Evolutionary conservation across 2,329 filamentous ascomycete species (phyloP).

Genomic region (Fusarium multiceps): DNA sequence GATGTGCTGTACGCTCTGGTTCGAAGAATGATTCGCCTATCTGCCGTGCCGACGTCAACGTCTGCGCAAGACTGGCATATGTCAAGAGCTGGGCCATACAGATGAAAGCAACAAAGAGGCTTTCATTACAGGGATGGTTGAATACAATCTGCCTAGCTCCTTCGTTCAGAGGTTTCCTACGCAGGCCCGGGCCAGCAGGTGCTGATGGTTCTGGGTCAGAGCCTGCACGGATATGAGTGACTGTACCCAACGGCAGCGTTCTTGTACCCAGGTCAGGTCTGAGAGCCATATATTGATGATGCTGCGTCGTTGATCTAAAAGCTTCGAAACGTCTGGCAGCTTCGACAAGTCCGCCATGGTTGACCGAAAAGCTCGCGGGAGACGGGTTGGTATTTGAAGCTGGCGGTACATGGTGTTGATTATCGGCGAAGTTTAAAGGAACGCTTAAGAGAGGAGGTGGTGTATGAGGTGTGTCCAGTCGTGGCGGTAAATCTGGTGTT

Average conservation of each 20-base stretch:
- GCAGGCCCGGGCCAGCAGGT: slow-evolving; percentile 20
- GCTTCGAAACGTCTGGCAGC: slow-evolving; percentile 41
- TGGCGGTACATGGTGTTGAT: not conserved
- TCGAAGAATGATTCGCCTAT: slow-evolving; percentile 40
- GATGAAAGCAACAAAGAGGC: slow-evolving; percentile 41
- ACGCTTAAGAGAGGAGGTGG: slow-evolving; percentile 23
- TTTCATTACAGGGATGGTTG: slow-evolving; percentile 43
- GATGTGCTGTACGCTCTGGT: slow-evolving; percentile 35
- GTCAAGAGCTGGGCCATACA: slow-evolving; percentile 43
- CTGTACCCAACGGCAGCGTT: slow-evolving; percentile 31
- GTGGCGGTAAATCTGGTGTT: slow-evolving; percentile 42
- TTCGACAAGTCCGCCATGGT: slow-evolving; percentile 42
- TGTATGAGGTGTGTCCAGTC: slow-evolving; percentile 42
- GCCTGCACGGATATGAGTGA: slow-evolving; percentile 38
- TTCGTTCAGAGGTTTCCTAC: slow-evolving; percentile 42
- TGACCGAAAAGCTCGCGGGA: slow-evolving; percentile 23
- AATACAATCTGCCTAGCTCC: slow-evolving; percentile 42
- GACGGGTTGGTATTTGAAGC: not conserved
- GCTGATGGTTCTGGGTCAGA: slow-evolving; percentile 29
- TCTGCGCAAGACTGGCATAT: slow-evolving; percentile 43
- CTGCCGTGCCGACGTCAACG: slow-evolving; percentile 35
- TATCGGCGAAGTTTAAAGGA: slow-evolving; percentile 21
- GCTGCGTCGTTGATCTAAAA: slow-evolving; percentile 35
- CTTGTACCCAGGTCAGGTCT: slow-evolving; percentile 35
- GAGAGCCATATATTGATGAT: slow-evolving; percentile 40